Evolutionary conservation across 306 rosid species (phyloP).

Genomic region (Amphicarpaea edgeworthii): DNA sequence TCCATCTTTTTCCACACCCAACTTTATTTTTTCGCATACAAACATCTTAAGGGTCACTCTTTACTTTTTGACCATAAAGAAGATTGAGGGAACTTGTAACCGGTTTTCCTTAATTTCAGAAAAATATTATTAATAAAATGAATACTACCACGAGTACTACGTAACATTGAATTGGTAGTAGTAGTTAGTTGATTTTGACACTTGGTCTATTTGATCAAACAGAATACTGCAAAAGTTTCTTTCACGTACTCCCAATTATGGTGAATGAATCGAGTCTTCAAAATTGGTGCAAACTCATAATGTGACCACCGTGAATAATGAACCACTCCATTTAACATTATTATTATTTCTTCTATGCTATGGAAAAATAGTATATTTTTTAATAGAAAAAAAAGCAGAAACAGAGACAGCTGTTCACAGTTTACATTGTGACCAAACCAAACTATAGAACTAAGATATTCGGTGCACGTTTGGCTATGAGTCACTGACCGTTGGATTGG

Average conservation of each 20-base stretch:
- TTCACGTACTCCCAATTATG: not conserved
- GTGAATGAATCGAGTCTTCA: conserved; percentile 25
- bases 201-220: conserved; percentile 31
- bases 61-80: conserved; percentile 42
- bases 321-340: not conserved
- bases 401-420: conserved; percentile 36
- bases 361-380: not conserved
- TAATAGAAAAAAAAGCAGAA: not conserved
- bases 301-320: not conserved
- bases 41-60: conserved; percentile 45
- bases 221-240: conserved; percentile 10
- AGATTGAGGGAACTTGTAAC: not conserved
- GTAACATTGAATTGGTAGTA: conserved; percentile 19
- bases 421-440: conserved; percentile 33
- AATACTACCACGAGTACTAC: not conserved
- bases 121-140: conserved; percentile 25
- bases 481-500: conserved; percentile 32
- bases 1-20: conserved; percentile 39
- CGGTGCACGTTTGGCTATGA: conserved; percentile 11
- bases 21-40: conserved; percentile 45
- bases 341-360: not conserved
- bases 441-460: not conserved
- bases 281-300: conserved; percentile 2
- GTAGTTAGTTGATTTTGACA: conserved; percentile 37
- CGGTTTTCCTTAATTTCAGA: too few relatives aligned